Percentiles rank a stretch among this genome's conserved stretches.
phyloP scores from a whole-genome alignment of 805 yeast species.

The Candida silvicultrix region DNA sequence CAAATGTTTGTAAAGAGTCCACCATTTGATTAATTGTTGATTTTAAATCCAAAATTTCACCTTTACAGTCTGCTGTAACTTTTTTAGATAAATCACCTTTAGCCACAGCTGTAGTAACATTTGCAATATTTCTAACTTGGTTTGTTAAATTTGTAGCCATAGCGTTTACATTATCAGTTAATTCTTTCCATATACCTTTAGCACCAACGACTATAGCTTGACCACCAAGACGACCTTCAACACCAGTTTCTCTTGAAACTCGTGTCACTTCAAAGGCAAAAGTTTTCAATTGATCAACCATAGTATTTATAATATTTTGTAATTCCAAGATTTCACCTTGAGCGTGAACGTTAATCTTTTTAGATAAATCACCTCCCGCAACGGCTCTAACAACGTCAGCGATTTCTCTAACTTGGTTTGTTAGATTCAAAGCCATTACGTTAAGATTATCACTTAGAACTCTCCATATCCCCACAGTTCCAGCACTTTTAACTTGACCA shows the following conservation, averaged over 20 bases:
- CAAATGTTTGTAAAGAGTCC: slow-evolving; percentile 77
- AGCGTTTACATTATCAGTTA: slow-evolving; percentile 84
- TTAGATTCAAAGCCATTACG: slow-evolving; percentile 84
- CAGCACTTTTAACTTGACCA: slow-evolving; percentile 70
- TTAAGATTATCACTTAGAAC: slow-evolving; percentile 82
- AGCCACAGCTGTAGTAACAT: slow-evolving; percentile 85
- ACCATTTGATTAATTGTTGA: slow-evolving; percentile 67
- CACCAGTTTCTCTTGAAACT: slow-evolving; percentile 89
- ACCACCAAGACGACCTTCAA: slow-evolving; percentile 85
- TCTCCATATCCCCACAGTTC: slow-evolving; percentile 84
- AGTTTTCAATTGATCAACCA: slow-evolving; percentile 85
- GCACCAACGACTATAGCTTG: slow-evolving; percentile 87
- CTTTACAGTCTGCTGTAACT: slow-evolving; percentile 80
- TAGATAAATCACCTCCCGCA: slow-evolving; percentile 77
- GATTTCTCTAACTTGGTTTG: slow-evolving; percentile 84
- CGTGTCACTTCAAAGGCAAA: slow-evolving; percentile 85
- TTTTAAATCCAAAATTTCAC: slow-evolving; percentile 59
- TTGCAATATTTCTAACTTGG: slow-evolving; percentile 85
- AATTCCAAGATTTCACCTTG: slow-evolving; percentile 85
- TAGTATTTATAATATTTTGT: slow-evolving; percentile 81
- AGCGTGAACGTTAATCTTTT: slow-evolving; percentile 84
- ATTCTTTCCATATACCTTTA: slow-evolving; percentile 86
- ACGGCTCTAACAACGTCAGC: slow-evolving; percentile 89
- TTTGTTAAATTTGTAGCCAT: slow-evolving; percentile 90
- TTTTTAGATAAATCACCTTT: slow-evolving; percentile 81